phyloP scores from a whole-genome alignment of 768 basidiomycete species.

The Plicaturopsis crispa region DNA sequence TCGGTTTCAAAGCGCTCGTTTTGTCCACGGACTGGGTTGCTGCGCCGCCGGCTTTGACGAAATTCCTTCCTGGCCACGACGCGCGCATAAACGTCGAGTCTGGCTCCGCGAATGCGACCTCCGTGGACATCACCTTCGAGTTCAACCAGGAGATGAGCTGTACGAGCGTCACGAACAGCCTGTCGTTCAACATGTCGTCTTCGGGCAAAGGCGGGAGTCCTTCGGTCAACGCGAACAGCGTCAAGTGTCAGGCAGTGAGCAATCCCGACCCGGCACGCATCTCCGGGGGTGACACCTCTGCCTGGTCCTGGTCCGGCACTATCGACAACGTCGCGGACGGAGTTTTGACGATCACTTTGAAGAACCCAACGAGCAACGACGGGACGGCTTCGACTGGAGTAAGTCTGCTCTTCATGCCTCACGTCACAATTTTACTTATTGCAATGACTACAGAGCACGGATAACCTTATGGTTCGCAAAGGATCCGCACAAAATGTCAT shows the following conservation, averaged over 20 bases:
- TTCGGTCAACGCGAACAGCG: slow-evolving; percentile 35
- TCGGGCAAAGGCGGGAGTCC: slow-evolving; percentile 56
- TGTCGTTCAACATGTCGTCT: slow-evolving; percentile 64
- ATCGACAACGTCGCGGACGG: slow-evolving; percentile 75
- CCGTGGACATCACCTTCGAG: slow-evolving; percentile 65
- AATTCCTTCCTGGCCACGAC: slow-evolving; percentile 85
- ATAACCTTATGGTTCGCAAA: slow-evolving; percentile 78
- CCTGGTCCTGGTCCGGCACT: slow-evolving; percentile 71
- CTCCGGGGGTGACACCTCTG: slow-evolving; percentile 46
- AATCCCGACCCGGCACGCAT: slow-evolving; percentile 44
- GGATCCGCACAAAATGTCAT: slow-evolving; percentile 69
- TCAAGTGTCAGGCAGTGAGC: slow-evolving; percentile 45
- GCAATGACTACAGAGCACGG: too few relatives aligned
- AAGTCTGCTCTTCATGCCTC: slow-evolving; percentile 20
- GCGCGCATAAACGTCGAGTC: slow-evolving; percentile 53
- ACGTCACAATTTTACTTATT: too few relatives aligned
- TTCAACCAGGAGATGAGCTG: slow-evolving; percentile 79
- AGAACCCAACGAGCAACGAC: slow-evolving; percentile 41
- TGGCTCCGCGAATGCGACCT: slow-evolving; percentile 39
- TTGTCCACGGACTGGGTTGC: slow-evolving; percentile 58
- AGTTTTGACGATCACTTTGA: slow-evolving; percentile 65
- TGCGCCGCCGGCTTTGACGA: slow-evolving; percentile 67
- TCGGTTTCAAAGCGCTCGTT: slow-evolving; percentile 78
- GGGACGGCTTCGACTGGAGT: slow-evolving; percentile 46
- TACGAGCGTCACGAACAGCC: slow-evolving; percentile 48